Percentiles rank a stretch among this genome's conserved stretches.
These are phyloP conservation scores for Phoma sp. DNA, from an alignment of 2,329 filamentous ascomycete species.

Conservation along the genomic window DNA sequence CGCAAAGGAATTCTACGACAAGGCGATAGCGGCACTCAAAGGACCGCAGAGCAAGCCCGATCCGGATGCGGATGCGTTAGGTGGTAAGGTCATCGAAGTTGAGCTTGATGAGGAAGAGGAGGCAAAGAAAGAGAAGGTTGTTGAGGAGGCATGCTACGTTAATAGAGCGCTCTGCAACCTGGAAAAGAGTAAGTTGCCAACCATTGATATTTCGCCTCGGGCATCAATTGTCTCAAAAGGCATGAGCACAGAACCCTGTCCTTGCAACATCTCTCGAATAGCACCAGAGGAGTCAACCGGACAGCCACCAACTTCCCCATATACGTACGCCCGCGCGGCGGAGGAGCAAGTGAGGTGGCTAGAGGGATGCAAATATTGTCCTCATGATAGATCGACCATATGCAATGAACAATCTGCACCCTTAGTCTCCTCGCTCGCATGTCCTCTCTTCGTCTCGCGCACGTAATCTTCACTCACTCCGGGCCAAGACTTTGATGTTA, in stretches of 20 bases:
- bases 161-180: constrained; percentile 93
- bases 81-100: constrained; percentile 51
- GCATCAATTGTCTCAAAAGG: not conserved
- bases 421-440: not conserved
- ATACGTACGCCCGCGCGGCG: not conserved
- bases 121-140: constrained; percentile 64
- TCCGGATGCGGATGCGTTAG: constrained; percentile 51
- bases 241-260: not conserved
- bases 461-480: no score
- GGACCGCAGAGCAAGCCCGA: constrained; percentile 60
- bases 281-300: not conserved
- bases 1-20: constrained; percentile 89
- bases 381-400: constrained; percentile 5
- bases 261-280: not conserved
- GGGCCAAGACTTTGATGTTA: no score
- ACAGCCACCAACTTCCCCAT: not conserved
- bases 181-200: constrained; percentile 67
- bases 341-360: constrained; percentile 4
- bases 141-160: constrained; percentile 79
- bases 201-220: not conserved
- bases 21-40: constrained; percentile 78
- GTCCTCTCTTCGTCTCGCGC: no score
- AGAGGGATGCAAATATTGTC: constrained; percentile 8
- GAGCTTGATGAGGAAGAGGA: constrained; percentile 67
- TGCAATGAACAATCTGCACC: constrained; percentile 10